Base-by-base conservation (phyloP, 371 early-diverging fungal species). In the Capillidium rhysosporum region DNA sequence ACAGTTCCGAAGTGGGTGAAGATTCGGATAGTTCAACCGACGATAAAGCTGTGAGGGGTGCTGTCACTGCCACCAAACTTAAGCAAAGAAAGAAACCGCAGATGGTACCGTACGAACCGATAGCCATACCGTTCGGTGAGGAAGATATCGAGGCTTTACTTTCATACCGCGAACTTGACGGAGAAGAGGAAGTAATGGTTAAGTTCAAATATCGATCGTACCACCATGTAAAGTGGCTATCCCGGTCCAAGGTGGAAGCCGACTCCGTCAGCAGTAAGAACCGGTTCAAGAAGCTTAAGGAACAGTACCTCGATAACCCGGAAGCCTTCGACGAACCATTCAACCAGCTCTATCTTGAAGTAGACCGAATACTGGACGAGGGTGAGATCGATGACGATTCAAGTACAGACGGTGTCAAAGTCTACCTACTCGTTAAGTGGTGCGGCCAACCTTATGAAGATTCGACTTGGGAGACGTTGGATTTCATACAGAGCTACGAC, bases 381-480 rank as follows among this genome's bases (percentile, higher is more conserved):
- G 87, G 87, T 40, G 86, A 89, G 45, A 56, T 77, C 30, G 59
- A 63, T 10, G 73, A 77, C 54, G 67, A 69, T 23, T 8, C 5
- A 9, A 57, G 59, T 0, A 69, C 69, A 1, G 77, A 72, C 1
- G 72, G 75, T 26, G 71, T 65, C 34, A 72, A 66, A 40, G 62
- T 85, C 5, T 82, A 70, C 52, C 89, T 77, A 61, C 67, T 96
- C 40, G 83, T 89, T 38, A 97, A 93, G 60, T 97, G 97, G 97
- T 75, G 74, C 51, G 75, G 78, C 38, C 72, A 75, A 16, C 76
- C 86, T 18, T 91, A 93, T 62, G 93, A 92, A 60, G 61, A 68
- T 1, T 67, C 78, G 29, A 93, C 97, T 0, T 92, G 92, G 89
- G 97, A 93, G 63, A 64, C 69, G 5, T 70, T 72, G 38, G 79